Base-by-base conservation (phyloP, 1,139 yeast genomes). In the Debaryomycetaceae sp. region DNA sequence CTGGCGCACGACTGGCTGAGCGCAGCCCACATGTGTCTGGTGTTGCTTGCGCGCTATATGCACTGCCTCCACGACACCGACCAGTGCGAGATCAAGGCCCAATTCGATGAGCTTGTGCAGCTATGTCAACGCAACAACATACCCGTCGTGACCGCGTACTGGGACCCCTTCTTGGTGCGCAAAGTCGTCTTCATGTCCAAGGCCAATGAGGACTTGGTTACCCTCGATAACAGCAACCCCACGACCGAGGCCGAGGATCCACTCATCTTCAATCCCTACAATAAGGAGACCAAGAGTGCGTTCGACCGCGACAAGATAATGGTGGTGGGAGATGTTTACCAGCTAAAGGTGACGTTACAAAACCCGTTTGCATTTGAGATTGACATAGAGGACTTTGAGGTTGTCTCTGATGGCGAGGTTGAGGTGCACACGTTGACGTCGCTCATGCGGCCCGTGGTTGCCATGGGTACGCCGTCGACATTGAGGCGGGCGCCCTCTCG, bases 321-420 rank as follows among this genome's bases (percentile, higher is more conserved):
- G 11, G 73, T 80, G 2, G 71, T 68, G 37, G 78, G 74, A 31
- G 86, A 81, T 31, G 53, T 65, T 9, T 68, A 70, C 19, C 77
- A 71, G 40, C 56, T 82, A 18, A 54, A 63, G 13, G 60, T 85
- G 1, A 61, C 67, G 2, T 47, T 91, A 7, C 91, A 83, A 46
- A 91, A 91, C 48, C 95, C 96, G 2, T 86, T 78, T 56, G 73
- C 76, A 8, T 86, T 85, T 52, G 86, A 81, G 30, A 56, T 89
- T 8, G 81, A 77, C 27, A 59, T 91, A 3, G 61, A 63, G 20
- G 76, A 75, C 29, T 51, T 85, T 2, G 52, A 58, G 25, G 55
- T 80, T 3, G 61, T 59, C 0, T 52, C 72, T 4, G 26, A n/a
- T 11, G 56, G 49, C 1, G 47, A 36, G 4, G 51, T 49, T 5